Base-by-base conservation (phyloP, 495 filamentous ascomycete species). In the Hypoxylon crocopeplum region DNA sequence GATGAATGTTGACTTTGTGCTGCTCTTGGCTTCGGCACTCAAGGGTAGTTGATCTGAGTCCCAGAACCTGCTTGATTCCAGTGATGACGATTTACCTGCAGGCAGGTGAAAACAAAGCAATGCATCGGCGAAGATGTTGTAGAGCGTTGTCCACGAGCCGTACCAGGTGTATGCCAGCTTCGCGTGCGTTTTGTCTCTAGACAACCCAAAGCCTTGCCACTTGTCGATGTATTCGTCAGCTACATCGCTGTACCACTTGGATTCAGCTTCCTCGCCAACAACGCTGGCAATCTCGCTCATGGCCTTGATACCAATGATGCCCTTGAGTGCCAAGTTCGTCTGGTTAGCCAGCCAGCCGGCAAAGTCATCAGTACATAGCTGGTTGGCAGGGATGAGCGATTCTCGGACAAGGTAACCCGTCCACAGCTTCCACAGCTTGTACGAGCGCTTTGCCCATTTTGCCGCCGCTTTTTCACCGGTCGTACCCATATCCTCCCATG, bases 151-250 rank as follows among this genome's bases (percentile, higher is more conserved):
- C 93, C 93, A 98, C 36, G 88, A 92, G 8, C 93, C 93, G 64
- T 90, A 92, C 92, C 93, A 96, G 46, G 92, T 84, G 71, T 98
- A 98, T 0, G 93, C 89, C 29, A 98, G 77, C 69, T 97, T 96
- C 20, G 91, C 91, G 64, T 96, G 90, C 1, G 88, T 84, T 32
- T 84, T 80, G 72, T 98, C 93, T 20, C 91, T 79, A 0, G 89
- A 90, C 66, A 95, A 86, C 47, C 85, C 93, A 56, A 83, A 86
- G 48, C 89, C 82, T 60, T 92, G 81, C 93, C 93, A 98, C 68
- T 88, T 91, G 34, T 83, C 76, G 56, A 96, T 84, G 69, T 97
- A 98, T 48, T 77, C 75, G 16, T 86, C 82, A 13, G 91, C 88
- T 49, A 93, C 85, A 34, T 88, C 81, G 12, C 78, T 79, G 70